A percentile compares a stretch with the other conserved stretches of the same genome.
Conservation (phyloP, 495 filamentous ascomycete species). For the Aspergillus haitiensis region DNA sequence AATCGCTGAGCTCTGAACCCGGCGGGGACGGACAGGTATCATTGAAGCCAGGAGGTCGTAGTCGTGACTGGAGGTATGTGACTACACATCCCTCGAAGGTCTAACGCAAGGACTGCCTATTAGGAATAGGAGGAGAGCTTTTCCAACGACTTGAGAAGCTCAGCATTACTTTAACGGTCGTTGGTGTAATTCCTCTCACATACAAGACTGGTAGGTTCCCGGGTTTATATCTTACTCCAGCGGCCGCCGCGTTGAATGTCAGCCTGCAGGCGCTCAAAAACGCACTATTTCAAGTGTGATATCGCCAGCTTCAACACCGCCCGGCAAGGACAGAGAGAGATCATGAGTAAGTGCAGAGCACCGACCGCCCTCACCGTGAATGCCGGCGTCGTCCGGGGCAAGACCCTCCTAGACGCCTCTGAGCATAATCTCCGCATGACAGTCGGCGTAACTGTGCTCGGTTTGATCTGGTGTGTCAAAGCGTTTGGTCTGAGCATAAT, state of each 20-base stretch:
- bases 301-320: neutral
- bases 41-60: neutral
- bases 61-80: neutral
- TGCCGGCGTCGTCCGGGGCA: neutral
- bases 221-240: no score
- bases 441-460: neutral
- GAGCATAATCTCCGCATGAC: neutral
- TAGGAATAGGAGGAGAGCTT: neutral
- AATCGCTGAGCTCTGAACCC: neutral
- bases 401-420: neutral
- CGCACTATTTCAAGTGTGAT: slow-evolving; percentile 2
- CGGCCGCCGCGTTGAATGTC: no score
- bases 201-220: neutral
- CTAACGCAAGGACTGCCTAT: neutral
- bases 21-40: neutral
- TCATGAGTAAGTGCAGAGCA: neutral
- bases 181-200: neutral
- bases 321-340: neutral
- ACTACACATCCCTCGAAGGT: neutral
- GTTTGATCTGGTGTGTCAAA: neutral
- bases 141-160: neutral
- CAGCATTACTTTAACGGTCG: neutral
- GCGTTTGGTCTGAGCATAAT: neutral
- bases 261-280: no score
- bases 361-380: neutral